Percentiles rank a stretch among this genome's conserved stretches.
Evolutionary conservation across 2,329 filamentous ascomycete genomes (phyloP).

Genomic region (Stagonosporopsis cucurbitacearum): DNA sequence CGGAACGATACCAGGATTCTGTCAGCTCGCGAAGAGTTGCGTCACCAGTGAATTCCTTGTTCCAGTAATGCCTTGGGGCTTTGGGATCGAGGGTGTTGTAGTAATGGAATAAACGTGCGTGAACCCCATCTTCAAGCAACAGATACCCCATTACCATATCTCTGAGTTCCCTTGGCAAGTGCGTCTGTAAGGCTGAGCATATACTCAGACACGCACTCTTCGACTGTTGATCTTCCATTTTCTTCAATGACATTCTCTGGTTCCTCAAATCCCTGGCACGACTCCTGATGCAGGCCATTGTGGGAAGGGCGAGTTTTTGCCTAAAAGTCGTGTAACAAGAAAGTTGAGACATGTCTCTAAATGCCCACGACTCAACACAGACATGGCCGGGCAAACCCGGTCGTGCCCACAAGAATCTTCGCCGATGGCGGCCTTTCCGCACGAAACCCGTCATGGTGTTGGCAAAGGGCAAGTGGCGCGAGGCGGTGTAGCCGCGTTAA

Average conservation of each 20-base stretch:
- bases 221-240: neutral
- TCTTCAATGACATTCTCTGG: neutral
- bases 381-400: constrained; percentile 6
- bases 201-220: constrained; percentile 5
- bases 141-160: constrained; percentile 19
- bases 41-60: constrained; percentile 11
- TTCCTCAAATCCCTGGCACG: neutral
- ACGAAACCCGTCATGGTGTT: constrained; percentile 14
- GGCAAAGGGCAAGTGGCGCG: constrained; percentile 15
- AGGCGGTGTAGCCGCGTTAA: constrained; percentile 15
- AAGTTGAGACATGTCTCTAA: neutral
- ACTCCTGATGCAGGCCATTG: neutral
- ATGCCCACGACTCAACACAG: neutral
- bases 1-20: constrained; percentile 13
- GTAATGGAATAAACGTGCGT: constrained; percentile 14
- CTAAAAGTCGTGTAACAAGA: constrained; percentile 5
- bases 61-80: constrained; percentile 19
- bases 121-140: constrained; percentile 13
- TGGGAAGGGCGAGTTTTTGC: neutral
- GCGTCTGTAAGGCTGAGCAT: constrained; percentile 6
- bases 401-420: constrained; percentile 9
- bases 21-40: constrained; percentile 14
- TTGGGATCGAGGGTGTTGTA: constrained; percentile 15
- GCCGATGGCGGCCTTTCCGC: constrained; percentile 11
- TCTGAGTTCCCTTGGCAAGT: constrained; percentile 20